These are phyloP conservation scores for Taphrina deformans DNA, from an alignment of 1,139 yeast genomes.

Conservation along the genomic window DNA sequence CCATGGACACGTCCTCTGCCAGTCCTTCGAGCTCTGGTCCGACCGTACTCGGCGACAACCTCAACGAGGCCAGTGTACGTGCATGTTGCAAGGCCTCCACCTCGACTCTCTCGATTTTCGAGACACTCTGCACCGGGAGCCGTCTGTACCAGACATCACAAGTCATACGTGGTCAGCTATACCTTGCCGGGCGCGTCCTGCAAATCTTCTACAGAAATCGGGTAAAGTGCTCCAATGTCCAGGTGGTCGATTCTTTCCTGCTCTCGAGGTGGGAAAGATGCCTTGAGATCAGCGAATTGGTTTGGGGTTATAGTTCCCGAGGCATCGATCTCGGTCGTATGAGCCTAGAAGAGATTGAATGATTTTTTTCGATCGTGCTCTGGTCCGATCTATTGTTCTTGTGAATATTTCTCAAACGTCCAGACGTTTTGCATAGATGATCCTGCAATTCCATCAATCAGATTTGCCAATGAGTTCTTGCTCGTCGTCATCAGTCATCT, in stretches of 20 bases:
- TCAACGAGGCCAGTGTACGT: background rate
- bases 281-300: slow-evolving; percentile 15
- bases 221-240: background rate
- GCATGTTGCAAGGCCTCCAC: background rate
- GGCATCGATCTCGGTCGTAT: slow-evolving; percentile 9
- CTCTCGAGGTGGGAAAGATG: slow-evolving; percentile 25
- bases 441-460: too few species aligned
- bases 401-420: too few species aligned
- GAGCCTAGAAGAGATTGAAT: slow-evolving; percentile 17
- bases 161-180: slow-evolving; percentile 8
- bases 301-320: slow-evolving; percentile 22
- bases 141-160: slow-evolving; percentile 10
- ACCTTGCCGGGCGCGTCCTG: slow-evolving; percentile 25
- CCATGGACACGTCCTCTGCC: background rate
- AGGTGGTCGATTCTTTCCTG: background rate
- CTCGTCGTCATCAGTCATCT: slow-evolving; percentile 14
- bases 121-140: background rate
- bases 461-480: too few species aligned
- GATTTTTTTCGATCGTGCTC: background rate
- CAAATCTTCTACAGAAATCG: slow-evolving; percentile 20
- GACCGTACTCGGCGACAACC: background rate
- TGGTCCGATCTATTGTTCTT: too few species aligned
- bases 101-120: slow-evolving; percentile 2
- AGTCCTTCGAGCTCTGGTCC: background rate
- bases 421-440: too few species aligned